Evolutionary conservation across 1,284 basidiomycete species (phyloP), one percentile per base, ranked within the genome.

Genomic region (Boletus smithii): DNA sequence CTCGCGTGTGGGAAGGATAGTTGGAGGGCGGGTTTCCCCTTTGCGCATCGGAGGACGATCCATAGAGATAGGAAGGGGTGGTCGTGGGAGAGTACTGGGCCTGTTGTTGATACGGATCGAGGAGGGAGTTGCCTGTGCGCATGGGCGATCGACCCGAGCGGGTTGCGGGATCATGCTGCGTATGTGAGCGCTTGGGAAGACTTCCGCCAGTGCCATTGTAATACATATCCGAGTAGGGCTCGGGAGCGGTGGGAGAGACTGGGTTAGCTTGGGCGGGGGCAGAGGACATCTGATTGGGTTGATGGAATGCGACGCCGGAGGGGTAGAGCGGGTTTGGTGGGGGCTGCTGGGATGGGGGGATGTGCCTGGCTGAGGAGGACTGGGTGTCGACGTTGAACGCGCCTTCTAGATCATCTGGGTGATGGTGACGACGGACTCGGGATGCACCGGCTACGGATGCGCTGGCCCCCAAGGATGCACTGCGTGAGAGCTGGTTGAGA

Each of bases 71-170:
- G 54, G 72, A 69, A 40, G 70, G 59, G 46, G 64, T 68, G 16
- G 75, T 70, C 18, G 81, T 75, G 16, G 81, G 79, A 45, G 83
- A 81, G 58, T 82, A 85, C 56, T 80, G 81, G 24, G 76, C 65
- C 67, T 85, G 84, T 49, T 80, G 72, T 18, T 75, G 83, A 60
- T 86, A 88, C 17, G 82, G 78, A 65, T 88, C 85, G 51, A 86
- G 71, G 42, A 82, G 71, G 32, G 75, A 64, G 56, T 73, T 76
- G 40, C 69, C 71, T n/a, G 71, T 57, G 45, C 82, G 76, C 56
- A 82, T 73, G 32, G 85, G 84, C 20, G 83, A 85, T 55, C 81
- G 74, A 45, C 73, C 72, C 26, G 75, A 61, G 39, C 77, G 75
- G 51, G 71, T 65, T 30, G 77, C 68, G 32, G 73, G 64, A 53